Base-by-base conservation (phyloP, 306 rosid genomes). In the Malus asiatica region DNA sequence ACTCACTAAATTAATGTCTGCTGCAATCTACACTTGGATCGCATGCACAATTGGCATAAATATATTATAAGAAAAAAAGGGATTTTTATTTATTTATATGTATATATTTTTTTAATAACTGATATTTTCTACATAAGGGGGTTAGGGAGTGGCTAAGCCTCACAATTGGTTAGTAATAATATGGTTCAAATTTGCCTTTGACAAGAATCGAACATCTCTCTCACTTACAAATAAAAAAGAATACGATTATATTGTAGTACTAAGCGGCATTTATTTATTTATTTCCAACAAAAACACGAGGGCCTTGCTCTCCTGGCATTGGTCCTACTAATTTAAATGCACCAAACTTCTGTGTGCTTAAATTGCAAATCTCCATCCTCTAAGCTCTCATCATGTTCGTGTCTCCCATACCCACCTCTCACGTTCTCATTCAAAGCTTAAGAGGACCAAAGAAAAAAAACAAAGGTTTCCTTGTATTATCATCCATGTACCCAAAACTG, bases 401-500 rank as follows among this genome's bases (percentile, higher is more conserved):
- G 33, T 18, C 38, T 46, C 32, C 27, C 73, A 71, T 2, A 20
- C 74, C 42, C n/a, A 33, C 84, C 19, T 60, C 81, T 58, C 72
- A 11, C 61, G 60, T 77, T 77, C 77, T 52, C 73, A 82, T 72
- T 77, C 62, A 73, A 82, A 77, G 81, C 71, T 60, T 8, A 1
- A 46, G 76, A 16, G 55, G 45, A 45, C 12, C 12, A 48, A 64
- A 12, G 12, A 6, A 38, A 14, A 4, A 30, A 30, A 23, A 70
- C 70, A 32, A 46, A 61, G 58, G 73, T 42, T 68, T 40, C 66
- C 68, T 72, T 78, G 77, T 64, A 55, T 72, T 48, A 66, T 20
- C 32, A 38, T 38, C 25, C 42, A 55, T 20, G 19, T 65, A 19
- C 58, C 73, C 53, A 23, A 27, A 51, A 52, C 72, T 8, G 59